Conservation (phyloP, 1,284 basidiomycete genomes). For the Cystobasidium sp. region DNA sequence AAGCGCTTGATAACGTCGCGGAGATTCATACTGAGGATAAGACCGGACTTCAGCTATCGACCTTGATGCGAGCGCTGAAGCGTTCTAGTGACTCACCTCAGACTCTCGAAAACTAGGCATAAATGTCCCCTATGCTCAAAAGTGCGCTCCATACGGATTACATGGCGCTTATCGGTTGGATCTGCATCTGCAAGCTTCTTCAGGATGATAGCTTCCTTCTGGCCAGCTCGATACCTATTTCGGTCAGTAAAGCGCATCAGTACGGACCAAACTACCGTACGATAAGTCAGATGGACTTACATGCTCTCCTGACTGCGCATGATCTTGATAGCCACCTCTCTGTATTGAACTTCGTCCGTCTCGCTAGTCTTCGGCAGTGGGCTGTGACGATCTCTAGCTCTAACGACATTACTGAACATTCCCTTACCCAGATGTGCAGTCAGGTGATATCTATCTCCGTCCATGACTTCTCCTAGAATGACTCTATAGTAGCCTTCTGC, state of each 20-base stretch:
- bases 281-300: slow-evolving; percentile 64
- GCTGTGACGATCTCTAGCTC: slow-evolving; percentile 78
- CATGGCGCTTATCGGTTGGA: slow-evolving; percentile 94
- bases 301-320: slow-evolving; percentile 95
- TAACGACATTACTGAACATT: slow-evolving; percentile 97
- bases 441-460: slow-evolving; percentile 89
- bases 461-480: slow-evolving; percentile 92
- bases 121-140: slow-evolving; percentile 97
- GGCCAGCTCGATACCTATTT: slow-evolving; percentile 85
- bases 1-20: slow-evolving; percentile 98
- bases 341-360: slow-evolving; percentile 55
- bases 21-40: slow-evolving; percentile 82
- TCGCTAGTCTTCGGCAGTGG: slow-evolving; percentile 6
- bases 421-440: slow-evolving; percentile 93
- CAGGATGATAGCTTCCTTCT: slow-evolving; percentile 89
- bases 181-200: slow-evolving; percentile 84
- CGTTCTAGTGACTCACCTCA: slow-evolving; percentile 68
- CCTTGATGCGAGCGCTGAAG: neutral
- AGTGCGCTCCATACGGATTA: slow-evolving; percentile 85
- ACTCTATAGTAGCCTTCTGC: slow-evolving; percentile 94
- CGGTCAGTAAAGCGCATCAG: neutral
- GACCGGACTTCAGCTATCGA: neutral
- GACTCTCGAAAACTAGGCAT: slow-evolving; percentile 92
- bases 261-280: no score
- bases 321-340: slow-evolving; percentile 97